Base-by-base conservation (phyloP, 805 yeast species). In the Yamadazyma insecticola region DNA sequence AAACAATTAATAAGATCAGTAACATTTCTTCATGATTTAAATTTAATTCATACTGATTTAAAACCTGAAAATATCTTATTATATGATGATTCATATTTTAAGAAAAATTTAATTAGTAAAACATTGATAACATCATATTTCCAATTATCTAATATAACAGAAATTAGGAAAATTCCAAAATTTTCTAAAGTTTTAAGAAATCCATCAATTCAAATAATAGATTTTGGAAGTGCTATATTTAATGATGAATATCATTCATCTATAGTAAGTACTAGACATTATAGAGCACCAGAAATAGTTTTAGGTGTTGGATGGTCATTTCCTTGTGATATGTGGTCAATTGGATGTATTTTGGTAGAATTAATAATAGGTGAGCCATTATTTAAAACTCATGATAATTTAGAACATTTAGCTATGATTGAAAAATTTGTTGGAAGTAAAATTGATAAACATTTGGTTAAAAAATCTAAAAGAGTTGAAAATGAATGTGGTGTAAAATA, bases 251-350 rank as follows among this genome's bases (percentile, higher is more conserved):
- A 84, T 53, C 99, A 92, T 64, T 79, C 94, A 3, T 76, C 83
- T 13, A 78, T 92, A 11, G 96, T 92, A 8, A 85, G 96, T 6
- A 92, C 99, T 2, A 70, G 99, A 29, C 98, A 92, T 57, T 92
- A 92, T 56, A 67, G 98, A 32, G 98, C 98, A 0, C 98, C 98
- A 0, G 98, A 92, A 54, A 88, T 92, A 41, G 87, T 90, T 1
- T 60, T 92, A 18, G 96, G 96, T 2, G 70, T 76, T n/a, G 96
- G 97, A 13, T 92, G 98, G 97, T 83, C 96, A 6, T 88, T 74
- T 47, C 95, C 97, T 1, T 90, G 97, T 55, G 99, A 92, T 55
- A 66, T 90, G 63, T 92, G 99, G 99, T 85, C 96, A 1, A 70
- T 92, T 26, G 99, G 96, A 1, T 90, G 97, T 55, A 86, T 92